A percentile compares a stretch with the other conserved stretches of the same genome.
Conservation (phyloP, 345 rosid species). For the Lumnitzera racemosa region DNA sequence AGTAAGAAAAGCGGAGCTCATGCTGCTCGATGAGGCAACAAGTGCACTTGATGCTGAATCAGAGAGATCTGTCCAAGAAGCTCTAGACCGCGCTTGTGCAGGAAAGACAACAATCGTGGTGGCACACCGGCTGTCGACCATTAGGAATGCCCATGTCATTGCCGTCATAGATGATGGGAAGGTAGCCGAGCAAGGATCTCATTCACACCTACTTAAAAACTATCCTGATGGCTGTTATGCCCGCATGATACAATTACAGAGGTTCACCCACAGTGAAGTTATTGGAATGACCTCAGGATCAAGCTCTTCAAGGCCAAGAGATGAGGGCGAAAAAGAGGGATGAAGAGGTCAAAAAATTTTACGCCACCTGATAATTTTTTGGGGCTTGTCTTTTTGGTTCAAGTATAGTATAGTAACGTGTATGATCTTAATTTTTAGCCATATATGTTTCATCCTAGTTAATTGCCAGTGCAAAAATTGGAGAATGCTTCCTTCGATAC, state of each 20-base stretch:
- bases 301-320: conserved; percentile 65
- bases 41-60: conserved; percentile 93
- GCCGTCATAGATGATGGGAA: conserved; percentile 92
- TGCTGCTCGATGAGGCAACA: conserved; percentile 95
- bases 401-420: conserved; percentile 7
- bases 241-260: conserved; percentile 90
- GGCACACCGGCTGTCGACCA: conserved; percentile 83
- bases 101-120: conserved; percentile 90
- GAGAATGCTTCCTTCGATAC: conserved; percentile 1
- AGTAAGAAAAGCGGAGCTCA: conserved; percentile 73
- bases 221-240: conserved; percentile 82
- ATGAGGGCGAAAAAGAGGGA: conserved; percentile 50
- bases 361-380: conserved; percentile 1
- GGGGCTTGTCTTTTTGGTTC: conserved; percentile 3
- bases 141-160: conserved; percentile 78
- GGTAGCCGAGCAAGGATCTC: conserved; percentile 94
- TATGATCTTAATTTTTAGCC: conserved; percentile 6
- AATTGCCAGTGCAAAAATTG: not conserved
- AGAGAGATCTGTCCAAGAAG: conserved; percentile 90
- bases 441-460: conserved; percentile 1
- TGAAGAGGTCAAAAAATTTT: not conserved
- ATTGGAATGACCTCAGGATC: conserved; percentile 80
- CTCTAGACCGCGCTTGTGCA: conserved; percentile 81
- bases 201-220: conserved; percentile 72
- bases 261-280: conserved; percentile 84